Evolutionary conservation across 495 filamentous ascomycete genomes (phyloP).

Genomic region (Xylaria scruposa): DNA sequence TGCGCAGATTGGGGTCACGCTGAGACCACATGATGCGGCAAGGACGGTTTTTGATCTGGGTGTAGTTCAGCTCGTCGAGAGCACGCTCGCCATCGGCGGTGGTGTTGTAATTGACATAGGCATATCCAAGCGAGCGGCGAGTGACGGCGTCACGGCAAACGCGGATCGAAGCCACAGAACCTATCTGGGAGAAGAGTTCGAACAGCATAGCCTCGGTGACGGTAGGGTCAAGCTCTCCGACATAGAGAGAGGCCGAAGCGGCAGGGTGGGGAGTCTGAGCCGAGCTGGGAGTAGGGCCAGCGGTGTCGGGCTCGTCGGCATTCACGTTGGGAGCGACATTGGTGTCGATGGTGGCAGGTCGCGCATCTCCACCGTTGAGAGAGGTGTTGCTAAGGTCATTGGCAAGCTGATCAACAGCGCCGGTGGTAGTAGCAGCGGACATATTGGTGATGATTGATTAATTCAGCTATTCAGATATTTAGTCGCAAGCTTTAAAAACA

Average conservation of each 20-base stretch:
- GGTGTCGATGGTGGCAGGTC: conserved; percentile 69
- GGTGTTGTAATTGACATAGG: conserved; percentile 99
- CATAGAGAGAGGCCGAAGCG: conserved; percentile 96
- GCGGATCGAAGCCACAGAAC: conserved; percentile 98
- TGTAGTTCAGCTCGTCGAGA: conserved; percentile 99
- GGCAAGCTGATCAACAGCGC: conserved; percentile 75
- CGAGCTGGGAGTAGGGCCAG: conserved; percentile 73
- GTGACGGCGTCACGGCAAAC: conserved; percentile 99
- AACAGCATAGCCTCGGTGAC: conserved; percentile 99
- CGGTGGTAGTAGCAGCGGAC: conserved; percentile 66
- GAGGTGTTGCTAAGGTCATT: conserved; percentile 65
- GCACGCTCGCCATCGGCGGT: conserved; percentile 95
- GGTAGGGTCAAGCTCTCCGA: conserved; percentile 95
- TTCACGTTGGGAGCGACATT: conserved; percentile 57
- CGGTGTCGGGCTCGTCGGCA: conserved; percentile 61
- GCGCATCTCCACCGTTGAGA: conserved; percentile 67
- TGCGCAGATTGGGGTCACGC: conserved; percentile 97
- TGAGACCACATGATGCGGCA: conserved; percentile 99
- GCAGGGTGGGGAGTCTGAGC: conserved; percentile 73
- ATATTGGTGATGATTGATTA: conserved; percentile 51
- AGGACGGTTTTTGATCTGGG: conserved; percentile 95
- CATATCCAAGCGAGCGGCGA: conserved; percentile 97
- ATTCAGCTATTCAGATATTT: conserved; percentile 11
- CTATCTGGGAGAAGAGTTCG: conserved; percentile 99
- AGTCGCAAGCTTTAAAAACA: background rate